phyloP scores from a whole-genome alignment of 352 stramenopile genomes.

The Phytophthora lateralis region DNA sequence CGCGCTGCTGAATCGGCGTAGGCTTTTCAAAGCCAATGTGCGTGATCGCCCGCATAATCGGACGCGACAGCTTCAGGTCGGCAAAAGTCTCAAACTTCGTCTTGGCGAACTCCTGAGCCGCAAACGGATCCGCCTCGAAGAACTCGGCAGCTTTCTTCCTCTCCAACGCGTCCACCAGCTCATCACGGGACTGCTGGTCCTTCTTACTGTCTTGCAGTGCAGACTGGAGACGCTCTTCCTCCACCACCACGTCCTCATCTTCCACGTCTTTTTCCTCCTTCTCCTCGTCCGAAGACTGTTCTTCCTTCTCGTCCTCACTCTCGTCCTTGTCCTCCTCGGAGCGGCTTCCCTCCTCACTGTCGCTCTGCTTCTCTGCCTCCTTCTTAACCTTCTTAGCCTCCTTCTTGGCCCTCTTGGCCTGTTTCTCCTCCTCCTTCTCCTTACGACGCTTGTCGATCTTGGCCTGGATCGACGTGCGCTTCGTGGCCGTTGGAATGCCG shows the following conservation, averaged over 20 bases:
- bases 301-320: slow-evolving; percentile 40
- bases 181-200: slow-evolving; percentile 52
- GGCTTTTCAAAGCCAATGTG: slow-evolving; percentile 97
- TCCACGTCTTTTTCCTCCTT: slow-evolving; percentile 53
- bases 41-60: slow-evolving; percentile 96
- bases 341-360: neutral
- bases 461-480: slow-evolving; percentile 82
- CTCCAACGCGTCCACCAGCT: slow-evolving; percentile 79
- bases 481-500: slow-evolving; percentile 57
- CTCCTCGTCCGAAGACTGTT: slow-evolving; percentile 41
- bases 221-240: slow-evolving; percentile 73
- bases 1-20: slow-evolving; percentile 93
- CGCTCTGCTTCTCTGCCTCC: slow-evolving; percentile 28
- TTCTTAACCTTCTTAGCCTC: slow-evolving; percentile 43
- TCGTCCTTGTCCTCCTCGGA: slow-evolving; percentile 26
- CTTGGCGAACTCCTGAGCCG: slow-evolving; percentile 77
- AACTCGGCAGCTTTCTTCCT: slow-evolving; percentile 82
- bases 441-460: slow-evolving; percentile 87
- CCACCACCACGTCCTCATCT: slow-evolving; percentile 70
- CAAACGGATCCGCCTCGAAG: slow-evolving; percentile 82
- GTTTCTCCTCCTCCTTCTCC: slow-evolving; percentile 71
- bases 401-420: slow-evolving; percentile 63
- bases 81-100: slow-evolving; percentile 94
- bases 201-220: slow-evolving; percentile 70
- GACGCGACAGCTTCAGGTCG: slow-evolving; percentile 96